Percentiles rank a stretch among this genome's conserved stretches.
Conservation (phyloP, 2,329 filamentous ascomycete genomes). For the Hansfordia pulvinata region DNA sequence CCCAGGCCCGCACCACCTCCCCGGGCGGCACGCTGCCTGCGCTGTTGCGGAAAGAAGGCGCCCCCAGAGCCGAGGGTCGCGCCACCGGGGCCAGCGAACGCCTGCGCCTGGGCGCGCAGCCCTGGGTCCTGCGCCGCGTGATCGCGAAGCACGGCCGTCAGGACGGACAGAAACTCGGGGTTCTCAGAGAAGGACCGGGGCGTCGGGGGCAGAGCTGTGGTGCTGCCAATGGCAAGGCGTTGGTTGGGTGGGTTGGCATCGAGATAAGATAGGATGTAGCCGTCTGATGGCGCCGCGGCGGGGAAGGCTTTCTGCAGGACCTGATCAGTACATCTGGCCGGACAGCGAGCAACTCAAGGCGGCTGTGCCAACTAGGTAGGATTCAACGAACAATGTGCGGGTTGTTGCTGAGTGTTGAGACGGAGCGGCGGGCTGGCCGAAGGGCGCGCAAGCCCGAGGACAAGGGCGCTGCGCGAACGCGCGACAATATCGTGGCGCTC, state of each 20-base stretch:
- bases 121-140: conserved; percentile 43
- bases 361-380: no score
- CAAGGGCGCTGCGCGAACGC: conserved; percentile 12
- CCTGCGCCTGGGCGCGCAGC: conserved; percentile 41
- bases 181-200: conserved; percentile 48
- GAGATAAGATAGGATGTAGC: conserved; percentile 45
- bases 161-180: conserved; percentile 40
- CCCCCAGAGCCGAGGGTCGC: conserved; percentile 37
- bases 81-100: conserved; percentile 44
- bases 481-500: conserved; percentile 18
- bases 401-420: conserved; percentile 36
- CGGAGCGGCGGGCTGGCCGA: conserved; percentile 14
- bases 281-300: conserved; percentile 26
- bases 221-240: conserved; percentile 43
- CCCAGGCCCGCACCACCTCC: conserved; percentile 13
- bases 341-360: no score
- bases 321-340: conserved; percentile 7
- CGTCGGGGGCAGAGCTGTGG: conserved; percentile 44
- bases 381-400: conserved; percentile 44
- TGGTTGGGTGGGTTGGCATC: conserved; percentile 39
- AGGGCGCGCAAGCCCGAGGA: conserved; percentile 8
- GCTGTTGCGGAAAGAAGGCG: conserved; percentile 30
- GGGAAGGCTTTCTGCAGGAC: conserved; percentile 41
- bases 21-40: conserved; percentile 16
- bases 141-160: conserved; percentile 40